Percentiles rank a stretch among this genome's conserved stretches.
Conservation (phyloP, 352 stramenopile genomes). For the Globisporangium cederbergense region DNA sequence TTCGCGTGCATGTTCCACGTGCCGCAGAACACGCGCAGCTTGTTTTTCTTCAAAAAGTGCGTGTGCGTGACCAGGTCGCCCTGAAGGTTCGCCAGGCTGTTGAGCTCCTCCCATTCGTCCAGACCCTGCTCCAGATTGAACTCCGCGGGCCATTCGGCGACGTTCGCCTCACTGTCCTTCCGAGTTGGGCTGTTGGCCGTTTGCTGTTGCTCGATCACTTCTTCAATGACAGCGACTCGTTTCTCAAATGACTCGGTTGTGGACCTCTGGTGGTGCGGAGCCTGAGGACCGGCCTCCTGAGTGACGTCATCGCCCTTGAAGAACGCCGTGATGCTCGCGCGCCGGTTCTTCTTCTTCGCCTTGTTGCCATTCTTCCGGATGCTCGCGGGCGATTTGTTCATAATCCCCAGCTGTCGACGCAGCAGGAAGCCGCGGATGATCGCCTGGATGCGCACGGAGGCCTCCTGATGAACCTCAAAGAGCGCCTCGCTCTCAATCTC, state of each 20-base stretch:
- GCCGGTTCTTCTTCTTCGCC: constrained; percentile 3
- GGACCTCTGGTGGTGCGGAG: neutral
- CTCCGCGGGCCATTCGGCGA: constrained; percentile 45
- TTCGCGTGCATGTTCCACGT: constrained; percentile 88
- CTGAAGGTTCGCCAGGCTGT: constrained; percentile 18
- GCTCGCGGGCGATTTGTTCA: neutral
- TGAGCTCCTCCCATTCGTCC: constrained; percentile 56
- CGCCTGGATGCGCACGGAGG: constrained; percentile 14
- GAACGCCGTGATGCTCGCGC: constrained; percentile 5
- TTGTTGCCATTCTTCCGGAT: neutral
- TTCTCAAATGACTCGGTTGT: neutral
- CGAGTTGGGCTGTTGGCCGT: neutral
- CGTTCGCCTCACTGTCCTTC: constrained; percentile 18
- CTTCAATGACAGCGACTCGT: neutral
- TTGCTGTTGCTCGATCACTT: neutral
- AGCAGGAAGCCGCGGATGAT: constrained; percentile 10
- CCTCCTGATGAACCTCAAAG: constrained; percentile 12
- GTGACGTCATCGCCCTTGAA: constrained; percentile 1
- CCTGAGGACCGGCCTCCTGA: neutral
- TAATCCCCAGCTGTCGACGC: constrained; percentile 1
- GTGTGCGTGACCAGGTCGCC: constrained; percentile 30
- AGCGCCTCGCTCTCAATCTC: constrained; percentile 17
- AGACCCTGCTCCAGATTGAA: constrained; percentile 37
- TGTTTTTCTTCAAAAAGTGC: constrained; percentile 36
- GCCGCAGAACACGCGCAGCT: constrained; percentile 70